Evolutionary conservation across 495 filamentous ascomycete species (phyloP), one percentile per base, ranked within the genome.

Genomic region (Glarea lozoyensis): DNA sequence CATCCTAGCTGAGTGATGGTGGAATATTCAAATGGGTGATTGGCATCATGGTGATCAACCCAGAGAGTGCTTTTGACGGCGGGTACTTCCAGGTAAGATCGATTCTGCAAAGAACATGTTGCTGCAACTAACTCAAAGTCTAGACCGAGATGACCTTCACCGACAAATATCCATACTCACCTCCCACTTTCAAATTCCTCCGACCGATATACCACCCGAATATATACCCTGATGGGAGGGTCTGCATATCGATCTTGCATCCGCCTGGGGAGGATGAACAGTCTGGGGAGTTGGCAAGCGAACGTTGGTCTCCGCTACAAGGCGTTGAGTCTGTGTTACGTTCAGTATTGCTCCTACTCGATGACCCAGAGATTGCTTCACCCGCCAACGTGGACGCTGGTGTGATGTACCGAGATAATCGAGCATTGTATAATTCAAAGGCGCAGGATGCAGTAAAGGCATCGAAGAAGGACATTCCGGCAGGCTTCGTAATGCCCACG

Each of bases 241-340:
- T 97, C 13, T 97, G 92, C 68, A 96, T 98, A 59, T 95, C 89
- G 30, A 98, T 98, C 54, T 77, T 98, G 3, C 90, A 98, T 63
- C 69, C 79, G 9, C 88, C 92, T 1, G 92, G 90, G 45, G 86
- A 94, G 39, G 90, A 96, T 56, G 75, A 82, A 49, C 87, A 86
- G 69, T 94, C 88, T 19, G 92, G 92, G 38, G 92, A 96, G 62
- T 62, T 75, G 13, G 90, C 92, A 16, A 66, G 67, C 53, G 92
- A 98, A 63, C 83, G 92, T 37, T 98, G 92, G 92, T 85, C 81
- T 1, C 87, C 92, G 4, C 80, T 88, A 4, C 92, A 96, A 55
- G 80, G 88, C 7, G 89, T 92, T 43, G 92, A 96, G 63, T 88
- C 88, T 37, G 88, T 98, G 11, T 76, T 98, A 13, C 83, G 94